A percentile compares a stretch with the other conserved stretches of the same genome.
These are phyloP conservation scores for Auricularia sp. DNA, from an alignment of 768 basidiomycete genomes.

Conservation along the genomic window DNA sequence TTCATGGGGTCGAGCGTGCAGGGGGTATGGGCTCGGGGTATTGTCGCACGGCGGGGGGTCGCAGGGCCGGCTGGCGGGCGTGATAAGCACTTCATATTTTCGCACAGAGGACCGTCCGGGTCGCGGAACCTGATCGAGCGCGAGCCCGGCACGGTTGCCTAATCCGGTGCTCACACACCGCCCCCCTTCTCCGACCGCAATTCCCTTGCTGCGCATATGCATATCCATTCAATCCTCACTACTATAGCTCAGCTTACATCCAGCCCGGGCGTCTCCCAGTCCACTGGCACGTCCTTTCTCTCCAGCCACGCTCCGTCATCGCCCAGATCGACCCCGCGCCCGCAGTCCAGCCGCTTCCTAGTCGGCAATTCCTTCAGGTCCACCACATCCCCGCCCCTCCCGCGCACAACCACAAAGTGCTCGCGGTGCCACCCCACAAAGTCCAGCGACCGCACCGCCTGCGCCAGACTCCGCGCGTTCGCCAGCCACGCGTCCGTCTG, in stretches of 20 bases:
- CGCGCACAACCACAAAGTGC: conserved; percentile 52
- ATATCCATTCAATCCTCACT: neutral
- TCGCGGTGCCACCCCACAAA: conserved; percentile 68
- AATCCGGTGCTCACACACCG: no score
- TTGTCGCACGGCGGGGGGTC: neutral
- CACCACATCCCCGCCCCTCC: conserved; percentile 3
- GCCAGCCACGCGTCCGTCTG: conserved; percentile 49
- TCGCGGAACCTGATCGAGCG: no score
- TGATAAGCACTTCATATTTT: no score
- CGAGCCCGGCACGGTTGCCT: no score
- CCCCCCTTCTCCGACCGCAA: neutral
- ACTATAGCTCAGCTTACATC: conserved; percentile 9
- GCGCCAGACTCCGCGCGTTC: conserved; percentile 40
- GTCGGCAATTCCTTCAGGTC: conserved; percentile 55
- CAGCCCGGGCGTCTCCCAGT: conserved; percentile 54
- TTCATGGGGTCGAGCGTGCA: neutral
- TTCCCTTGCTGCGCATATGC: neutral
- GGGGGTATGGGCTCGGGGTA: neutral
- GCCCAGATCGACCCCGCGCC: conserved; percentile 55
- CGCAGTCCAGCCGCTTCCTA: conserved; percentile 48
- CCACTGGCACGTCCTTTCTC: conserved; percentile 66
- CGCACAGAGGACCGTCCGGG: no score
- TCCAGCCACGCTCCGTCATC: conserved; percentile 58
- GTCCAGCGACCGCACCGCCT: conserved; percentile 41
- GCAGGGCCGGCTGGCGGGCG: neutral